Conservation (phyloP, 805 yeast species). For the Nematodospora valgi region DNA sequence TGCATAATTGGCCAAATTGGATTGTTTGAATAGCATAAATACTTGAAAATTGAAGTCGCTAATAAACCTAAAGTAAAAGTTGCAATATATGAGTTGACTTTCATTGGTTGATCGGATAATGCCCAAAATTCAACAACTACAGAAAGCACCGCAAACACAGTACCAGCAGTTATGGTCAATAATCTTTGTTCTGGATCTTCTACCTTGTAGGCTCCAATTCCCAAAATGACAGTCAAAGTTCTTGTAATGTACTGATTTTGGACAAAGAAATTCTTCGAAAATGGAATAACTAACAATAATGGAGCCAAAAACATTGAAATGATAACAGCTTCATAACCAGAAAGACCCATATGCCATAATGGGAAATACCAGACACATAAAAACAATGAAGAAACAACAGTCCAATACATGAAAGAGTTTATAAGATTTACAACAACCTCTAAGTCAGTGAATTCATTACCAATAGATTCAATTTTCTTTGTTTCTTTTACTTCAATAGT, state of each 20-base stretch:
- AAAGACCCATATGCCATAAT: slow-evolving; percentile 95
- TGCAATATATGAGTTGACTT: slow-evolving; percentile 44
- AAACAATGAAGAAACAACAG: slow-evolving; percentile 74
- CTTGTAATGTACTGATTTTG: slow-evolving; percentile 53
- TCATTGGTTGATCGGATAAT: slow-evolving; percentile 23
- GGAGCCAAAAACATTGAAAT: slow-evolving; percentile 55
- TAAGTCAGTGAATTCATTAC: slow-evolving; percentile 25
- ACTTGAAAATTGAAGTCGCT: slow-evolving; percentile 70
- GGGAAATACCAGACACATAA: slow-evolving; percentile 97
- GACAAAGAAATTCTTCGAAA: slow-evolving; percentile 33
- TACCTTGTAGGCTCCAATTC: slow-evolving; percentile 72
- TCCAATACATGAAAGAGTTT: slow-evolving; percentile 83
- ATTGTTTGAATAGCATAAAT: slow-evolving; percentile 76
- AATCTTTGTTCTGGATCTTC: slow-evolving; percentile 70
- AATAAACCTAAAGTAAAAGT: slow-evolving; percentile 71
- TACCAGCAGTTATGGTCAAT: slow-evolving; percentile 61
- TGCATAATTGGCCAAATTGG: slow-evolving; percentile 97
- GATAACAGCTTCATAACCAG: slow-evolving; percentile 84
- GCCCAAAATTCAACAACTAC: slow-evolving; percentile 52
- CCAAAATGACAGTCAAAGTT: slow-evolving; percentile 53
- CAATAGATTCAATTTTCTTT: slow-evolving; percentile 1
- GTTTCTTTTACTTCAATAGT: slow-evolving; percentile 3
- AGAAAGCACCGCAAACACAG: slow-evolving; percentile 58
- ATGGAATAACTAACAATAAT: slow-evolving; percentile 44
- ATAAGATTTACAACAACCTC: slow-evolving; percentile 44